Base-by-base conservation (phyloP, 2,329 filamentous ascomycete species). In the Colletotrichum melonis region DNA sequence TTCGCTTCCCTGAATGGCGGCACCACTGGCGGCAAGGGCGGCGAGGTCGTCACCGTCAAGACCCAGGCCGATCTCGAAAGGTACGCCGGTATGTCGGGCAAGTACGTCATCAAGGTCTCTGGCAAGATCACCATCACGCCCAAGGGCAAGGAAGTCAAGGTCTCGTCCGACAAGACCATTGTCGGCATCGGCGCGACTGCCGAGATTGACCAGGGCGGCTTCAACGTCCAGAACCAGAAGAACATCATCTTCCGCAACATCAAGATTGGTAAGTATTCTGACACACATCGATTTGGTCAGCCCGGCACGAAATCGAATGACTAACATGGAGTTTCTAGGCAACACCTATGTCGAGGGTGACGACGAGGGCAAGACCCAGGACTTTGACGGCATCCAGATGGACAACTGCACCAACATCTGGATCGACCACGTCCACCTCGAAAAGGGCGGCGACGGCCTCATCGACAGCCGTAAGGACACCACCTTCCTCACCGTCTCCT, bases 381-480 rank as follows among this genome's bases (percentile, higher is more conserved):
- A 78, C 65, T 77, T 65, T 58, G 77, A 78, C 26, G 74, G 77
- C 14, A 78, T 79, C 11, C 77, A 78, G 64, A 76, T 75, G 72
- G 69, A 72, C 38, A 72, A 68, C 69, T 68, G 69, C 69, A 74
- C 75, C 54, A 79, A 79, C 60, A 76, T 79, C 63, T 79, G 77
- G 77, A 79, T 79, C 35, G 78, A 79, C 60, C 77, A 79, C 57
- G 76, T 75, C 24, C 69, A 77, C 52, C 70, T 79, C 3, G 77
- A 79, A 49, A 72, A 70, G 24, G 74, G 67, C 8, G 76, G 77
- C n/a, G 77, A 79, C 30, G 77, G 78, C 5, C 73, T 77, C 12
- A 73, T 79, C 16, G 76, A 78, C 52, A 74, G 75, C 62, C 76
- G 77, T n/a, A 78, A 78, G 63, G 78, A 79, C n/a, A 78, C 77